Base-by-base conservation (phyloP, 139 green algal genomes). In the Coccomyxa sp. region DNA sequence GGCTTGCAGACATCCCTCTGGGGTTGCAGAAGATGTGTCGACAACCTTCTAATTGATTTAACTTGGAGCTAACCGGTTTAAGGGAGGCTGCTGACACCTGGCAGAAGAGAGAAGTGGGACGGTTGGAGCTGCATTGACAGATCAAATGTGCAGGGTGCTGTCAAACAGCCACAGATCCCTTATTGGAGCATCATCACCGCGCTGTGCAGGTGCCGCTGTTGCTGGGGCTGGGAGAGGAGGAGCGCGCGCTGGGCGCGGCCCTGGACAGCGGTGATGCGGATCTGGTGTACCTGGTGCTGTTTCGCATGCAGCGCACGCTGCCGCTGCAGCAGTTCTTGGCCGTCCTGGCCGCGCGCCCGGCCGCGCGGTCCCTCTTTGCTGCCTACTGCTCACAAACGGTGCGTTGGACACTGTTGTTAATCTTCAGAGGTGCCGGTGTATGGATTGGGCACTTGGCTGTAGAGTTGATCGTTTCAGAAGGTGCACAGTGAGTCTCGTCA, bases 231-330 rank as follows among this genome's bases (percentile, higher is more conserved):
- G 90, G 86, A 27, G 90, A 93, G 59, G 67, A 85, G 30, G 87
- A 90, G 57, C 82, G 90, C 0, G 94, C 93, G 7, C 86, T 98
- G 57, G 85, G 86, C 30, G 93, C 93, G 58, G 95, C 94, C 4
- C 81, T 95, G 23, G 92, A 93, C 59, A 93, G 90, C 81, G 93
- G 93, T 0, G 95, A 98, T 87, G 90, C 95, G 0, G 92, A 98
- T 88, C 89, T 98, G 30, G 92, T 96, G 13, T 95, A 96, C 81
- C 86, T 94, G 59, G 90, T 88, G 7, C 86, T 96, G 25, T 94
- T 94, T 82, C 77, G 77, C 28, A 86, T 88, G 25, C 92, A 93
- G 80, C 83, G 81, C n/a, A 28, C 77, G 30, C 57, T 66, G 79
- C 75, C 81, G 38, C 13, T 82, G 81, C 10, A 86, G 21, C 84